phyloP scores from a whole-genome alignment of 2,329 filamentous ascomycete species.

The Aspergillus flavus region DNA sequence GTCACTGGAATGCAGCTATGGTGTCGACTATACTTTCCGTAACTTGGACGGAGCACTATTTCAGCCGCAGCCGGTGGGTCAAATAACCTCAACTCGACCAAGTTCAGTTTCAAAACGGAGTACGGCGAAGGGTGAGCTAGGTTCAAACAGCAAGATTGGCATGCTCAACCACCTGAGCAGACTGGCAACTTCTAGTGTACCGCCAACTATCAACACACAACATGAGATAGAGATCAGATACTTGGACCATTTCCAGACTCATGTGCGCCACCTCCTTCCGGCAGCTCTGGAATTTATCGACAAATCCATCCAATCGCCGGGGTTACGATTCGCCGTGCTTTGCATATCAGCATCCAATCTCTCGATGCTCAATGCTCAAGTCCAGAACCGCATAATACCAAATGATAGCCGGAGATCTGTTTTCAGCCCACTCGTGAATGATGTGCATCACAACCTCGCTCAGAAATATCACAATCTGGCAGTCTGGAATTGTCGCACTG shows the following conservation, averaged over 20 bases:
- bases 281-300: background rate
- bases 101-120: background rate
- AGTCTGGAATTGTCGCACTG: background rate
- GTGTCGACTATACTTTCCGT: conserved; percentile 14
- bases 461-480: conserved; percentile 12
- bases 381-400: conserved; percentile 8
- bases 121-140: background rate
- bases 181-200: background rate
- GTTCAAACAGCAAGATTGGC: background rate
- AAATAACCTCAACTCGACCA: background rate
- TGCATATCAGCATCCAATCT: conserved; percentile 21
- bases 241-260: conserved; percentile 9
- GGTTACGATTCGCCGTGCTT: conserved; percentile 6
- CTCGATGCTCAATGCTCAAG: conserved; percentile 16
- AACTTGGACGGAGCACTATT: background rate
- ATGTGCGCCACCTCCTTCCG: conserved; percentile 16
- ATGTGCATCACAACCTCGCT: conserved; percentile 3
- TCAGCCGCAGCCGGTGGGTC: background rate
- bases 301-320: background rate
- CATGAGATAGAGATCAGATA: conserved; percentile 7
- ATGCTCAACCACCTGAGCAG: background rate
- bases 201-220: background rate
- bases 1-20: conserved; percentile 18
- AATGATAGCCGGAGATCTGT: conserved; percentile 1
- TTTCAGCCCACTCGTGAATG: conserved; percentile 11